A percentile compares a stretch with the other conserved stretches of the same genome.
Conservation (phyloP, 495 filamentous ascomycete species). For the Aspergillus coremiiformis region DNA sequence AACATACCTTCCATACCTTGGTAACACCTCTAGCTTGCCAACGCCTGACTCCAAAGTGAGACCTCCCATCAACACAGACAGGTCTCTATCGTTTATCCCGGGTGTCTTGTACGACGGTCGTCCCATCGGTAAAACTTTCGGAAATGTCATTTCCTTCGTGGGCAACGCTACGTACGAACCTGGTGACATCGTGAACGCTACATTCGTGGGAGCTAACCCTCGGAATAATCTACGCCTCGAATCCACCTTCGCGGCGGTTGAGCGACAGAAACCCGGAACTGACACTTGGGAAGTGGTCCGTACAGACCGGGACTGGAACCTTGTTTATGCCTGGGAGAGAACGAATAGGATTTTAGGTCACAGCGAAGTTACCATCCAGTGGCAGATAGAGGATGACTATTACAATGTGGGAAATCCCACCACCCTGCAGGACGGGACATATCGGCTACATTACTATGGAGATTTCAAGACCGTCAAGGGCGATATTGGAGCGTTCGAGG, state of each 20-base stretch:
- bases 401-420: constrained; percentile 33
- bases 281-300: constrained; percentile 58
- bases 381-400: constrained; percentile 62
- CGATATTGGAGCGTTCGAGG: constrained; percentile 67
- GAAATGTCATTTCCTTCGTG: constrained; percentile 61
- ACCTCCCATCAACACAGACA: constrained; percentile 78
- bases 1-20: constrained; percentile 63
- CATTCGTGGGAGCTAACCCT: constrained; percentile 85
- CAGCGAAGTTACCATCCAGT: constrained; percentile 71
- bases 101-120: constrained; percentile 69
- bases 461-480: constrained; percentile 67
- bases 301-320: constrained; percentile 70
- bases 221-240: constrained; percentile 78
- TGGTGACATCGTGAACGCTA: constrained; percentile 52
- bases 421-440: constrained; percentile 51
- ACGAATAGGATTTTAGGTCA: constrained; percentile 63
- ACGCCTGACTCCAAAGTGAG: constrained; percentile 48
- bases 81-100: constrained; percentile 72
- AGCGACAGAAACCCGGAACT: constrained; percentile 47
- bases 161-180: constrained; percentile 40
- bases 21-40: constrained; percentile 34
- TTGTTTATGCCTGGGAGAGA: constrained; percentile 75
- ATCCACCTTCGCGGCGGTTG: constrained; percentile 72
- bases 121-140: constrained; percentile 65
- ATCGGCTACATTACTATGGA: constrained; percentile 80